Evolutionary conservation across 192 early-diverging fungal species (phyloP), one percentile per base, ranked within the genome.

Genomic region (Piromyces sp.): DNA sequence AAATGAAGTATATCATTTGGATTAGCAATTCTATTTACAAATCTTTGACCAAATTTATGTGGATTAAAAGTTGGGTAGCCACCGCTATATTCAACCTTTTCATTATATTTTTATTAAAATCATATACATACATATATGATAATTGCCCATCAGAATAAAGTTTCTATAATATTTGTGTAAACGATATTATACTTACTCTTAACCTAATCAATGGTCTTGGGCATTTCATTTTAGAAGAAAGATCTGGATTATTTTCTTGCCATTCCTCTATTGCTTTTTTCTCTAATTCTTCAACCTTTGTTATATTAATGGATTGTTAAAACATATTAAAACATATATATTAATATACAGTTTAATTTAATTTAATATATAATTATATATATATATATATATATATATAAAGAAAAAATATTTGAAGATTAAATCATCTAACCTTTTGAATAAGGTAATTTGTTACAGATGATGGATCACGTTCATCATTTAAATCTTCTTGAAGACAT

Each of bases 1-100:
- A 96, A 96, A 80, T 91, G 89, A 13, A 97, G 85, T 81, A 97
- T 92, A 40, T 97, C 95, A 80, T 92, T 92, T 3, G 95, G 92
- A 83, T 97, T 97, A 29, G 96, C 96, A 9, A 97, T 94, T 28
- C 87, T 83, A 30, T 94, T 90, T 5, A 92, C 90, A 88, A 95
- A 96, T 31, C 87, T 82, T 33, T 93, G 90, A 0, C 96, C 95
- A 86, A 97, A 97, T 19, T 93, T 88, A 85, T 94, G 91, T 14
- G 95, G 94, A 84, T 95, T 96, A 85, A 95, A 93, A 79, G 93
- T 92, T 78, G 90, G 88, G 82, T 90, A 97, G 0, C 93, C 95
- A 81, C 93, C 95, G 26, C 88, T 91, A 82, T 97, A 97, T 78
- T 97, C 95, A 31, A 97, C 95, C n/a, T 92, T 87, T 17, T 79